phyloP scores from a whole-genome alignment of 176 grass and related monocot genomes.

The Zea mays region Zm-B73-REFERENCE-NAM-5.0 NC_050101.1:174635501-174636000 shows the following conservation, averaged over 20 bases:
- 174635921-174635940: neutral
- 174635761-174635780: slow-evolving; percentile 17
- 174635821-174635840: slow-evolving; percentile 46
- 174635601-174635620: slow-evolving; percentile 83
- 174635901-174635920: neutral
- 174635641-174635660: slow-evolving; percentile 23
- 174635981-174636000: neutral
- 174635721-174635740: neutral
- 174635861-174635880: slow-evolving; percentile 13
- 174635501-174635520: slow-evolving; percentile 38
- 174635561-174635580: slow-evolving; percentile 99
- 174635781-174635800: slow-evolving; percentile 38
- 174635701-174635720: slow-evolving; percentile 15
- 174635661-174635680: neutral
- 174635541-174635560: slow-evolving; percentile 61
- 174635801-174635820: slow-evolving; percentile 30
- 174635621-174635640: slow-evolving; percentile 76
- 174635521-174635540: neutral
- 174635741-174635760: neutral
- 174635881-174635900: neutral
- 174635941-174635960: neutral
- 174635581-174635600: slow-evolving; percentile 88
- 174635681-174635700: neutral
- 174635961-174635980: slow-evolving; percentile 24
- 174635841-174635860: slow-evolving; percentile 39